phyloP scores from a whole-genome alignment of 768 basidiomycete genomes.

The Sarcodon aspratus region DNA sequence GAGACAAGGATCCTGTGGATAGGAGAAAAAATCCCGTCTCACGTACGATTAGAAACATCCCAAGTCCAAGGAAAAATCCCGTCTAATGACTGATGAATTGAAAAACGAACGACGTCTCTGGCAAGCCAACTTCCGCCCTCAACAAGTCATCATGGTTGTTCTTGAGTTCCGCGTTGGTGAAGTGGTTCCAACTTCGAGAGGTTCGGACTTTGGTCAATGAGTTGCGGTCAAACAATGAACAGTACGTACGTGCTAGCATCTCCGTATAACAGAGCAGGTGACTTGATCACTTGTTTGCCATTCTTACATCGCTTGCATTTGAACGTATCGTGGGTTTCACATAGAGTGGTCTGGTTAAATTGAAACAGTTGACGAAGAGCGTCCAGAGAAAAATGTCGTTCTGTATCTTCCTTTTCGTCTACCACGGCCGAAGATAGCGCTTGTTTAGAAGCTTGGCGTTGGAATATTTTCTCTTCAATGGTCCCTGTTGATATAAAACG shows the following conservation, averaged over 20 bases:
- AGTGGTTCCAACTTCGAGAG: constrained; percentile 85
- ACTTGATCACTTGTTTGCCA: constrained; percentile 74
- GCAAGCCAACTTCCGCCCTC: constrained; percentile 74
- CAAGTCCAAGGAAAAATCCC: not conserved
- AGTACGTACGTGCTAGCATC: constrained; percentile 90
- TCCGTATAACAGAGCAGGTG: constrained; percentile 83
- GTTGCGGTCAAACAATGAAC: not conserved
- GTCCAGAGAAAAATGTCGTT: constrained; percentile 90
- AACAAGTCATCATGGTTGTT: constrained; percentile 94
- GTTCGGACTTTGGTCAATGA: constrained; percentile 2
- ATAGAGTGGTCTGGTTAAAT: constrained; percentile 77
- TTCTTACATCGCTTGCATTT: constrained; percentile 89
- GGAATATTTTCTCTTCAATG: constrained; percentile 98
- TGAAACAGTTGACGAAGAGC: constrained; percentile 83
- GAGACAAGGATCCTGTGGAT: too few species aligned
- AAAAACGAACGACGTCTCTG: constrained; percentile 90
- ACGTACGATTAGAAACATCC: too few species aligned
- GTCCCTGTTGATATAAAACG: constrained; percentile 96
- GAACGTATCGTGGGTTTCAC: constrained; percentile 97
- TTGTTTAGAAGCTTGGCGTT: constrained; percentile 93
- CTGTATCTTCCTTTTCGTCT: constrained; percentile 91
- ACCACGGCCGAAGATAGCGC: constrained; percentile 97
- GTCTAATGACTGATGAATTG: constrained; percentile 85
- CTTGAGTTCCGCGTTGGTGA: constrained; percentile 77
- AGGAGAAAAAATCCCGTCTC: too few species aligned